Conservation (phyloP, 2,329 filamentous ascomycete genomes). For the Ascochyta fabae region DNA sequence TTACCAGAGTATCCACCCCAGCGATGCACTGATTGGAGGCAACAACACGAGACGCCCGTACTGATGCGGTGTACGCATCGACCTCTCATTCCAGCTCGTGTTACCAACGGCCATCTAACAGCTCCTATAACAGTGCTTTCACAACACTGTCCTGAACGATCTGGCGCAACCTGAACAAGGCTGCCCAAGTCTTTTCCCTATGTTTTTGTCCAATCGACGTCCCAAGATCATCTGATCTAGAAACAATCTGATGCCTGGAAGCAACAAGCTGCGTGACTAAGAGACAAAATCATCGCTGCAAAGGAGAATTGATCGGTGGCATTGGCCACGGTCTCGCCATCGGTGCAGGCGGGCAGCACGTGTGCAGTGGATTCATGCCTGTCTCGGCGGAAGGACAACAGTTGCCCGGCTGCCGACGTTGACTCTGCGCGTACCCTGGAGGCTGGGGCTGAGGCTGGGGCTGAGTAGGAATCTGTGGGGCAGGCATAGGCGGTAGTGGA, state of each 20-base stretch:
- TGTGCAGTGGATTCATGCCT: neutral
- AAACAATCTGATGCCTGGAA: too few relatives aligned
- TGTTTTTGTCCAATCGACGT: too few relatives aligned
- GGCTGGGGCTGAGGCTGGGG: neutral
- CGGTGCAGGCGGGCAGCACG: conserved; percentile 2
- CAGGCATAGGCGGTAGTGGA: conserved; percentile 36
- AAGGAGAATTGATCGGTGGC: conserved; percentile 2
- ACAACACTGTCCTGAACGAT: too few relatives aligned
- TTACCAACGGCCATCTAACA: neutral
- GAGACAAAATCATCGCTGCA: neutral
- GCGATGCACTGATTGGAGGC: neutral
- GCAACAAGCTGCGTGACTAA: too few relatives aligned
- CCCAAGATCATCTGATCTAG: too few relatives aligned
- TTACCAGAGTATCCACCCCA: neutral
- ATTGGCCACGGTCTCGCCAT: conserved; percentile 8
- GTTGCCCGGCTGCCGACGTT: neutral
- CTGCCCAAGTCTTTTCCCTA: too few relatives aligned
- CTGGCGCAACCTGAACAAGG: too few relatives aligned
- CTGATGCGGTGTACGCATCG: too few relatives aligned
- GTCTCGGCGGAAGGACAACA: neutral
- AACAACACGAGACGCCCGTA: neutral
- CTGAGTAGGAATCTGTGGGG: neutral
- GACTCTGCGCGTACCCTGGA: conserved; percentile 3
- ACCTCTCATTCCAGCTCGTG: neutral
- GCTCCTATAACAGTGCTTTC: too few relatives aligned